Evolutionary conservation across 2,329 filamentous ascomycete genomes (phyloP).

Genomic region (Cordyceps fumosorosea): DNA sequence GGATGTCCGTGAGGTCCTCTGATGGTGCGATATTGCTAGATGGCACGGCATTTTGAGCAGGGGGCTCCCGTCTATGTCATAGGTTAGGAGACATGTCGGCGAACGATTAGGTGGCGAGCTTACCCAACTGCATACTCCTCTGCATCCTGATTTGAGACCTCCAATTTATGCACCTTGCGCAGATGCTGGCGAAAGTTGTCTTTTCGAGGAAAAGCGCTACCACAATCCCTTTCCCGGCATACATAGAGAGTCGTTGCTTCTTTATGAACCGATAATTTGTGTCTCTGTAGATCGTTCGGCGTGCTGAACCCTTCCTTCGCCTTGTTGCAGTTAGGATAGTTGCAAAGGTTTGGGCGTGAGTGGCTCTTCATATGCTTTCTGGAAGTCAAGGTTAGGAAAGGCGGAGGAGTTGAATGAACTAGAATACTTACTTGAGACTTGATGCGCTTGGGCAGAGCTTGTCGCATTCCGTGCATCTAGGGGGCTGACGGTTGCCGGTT

Average conservation of each 20-base stretch:
- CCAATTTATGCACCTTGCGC: slow-evolving; percentile 53
- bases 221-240: slow-evolving; percentile 21
- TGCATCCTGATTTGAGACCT: neutral
- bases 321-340: slow-evolving; percentile 46
- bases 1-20: neutral
- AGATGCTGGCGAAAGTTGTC: slow-evolving; percentile 87
- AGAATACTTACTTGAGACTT: slow-evolving; percentile 6
- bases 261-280: slow-evolving; percentile 67
- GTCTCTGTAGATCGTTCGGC: slow-evolving; percentile 72
- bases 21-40: neutral
- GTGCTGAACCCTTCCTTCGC: slow-evolving; percentile 63
- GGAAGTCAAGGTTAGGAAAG: neutral
- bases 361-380: slow-evolving; percentile 75
- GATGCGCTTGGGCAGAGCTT: neutral
- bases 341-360: slow-evolving; percentile 59
- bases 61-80: neutral
- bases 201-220: slow-evolving; percentile 60
- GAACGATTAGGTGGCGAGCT: neutral
- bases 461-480: neutral
- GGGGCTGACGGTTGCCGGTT: neutral
- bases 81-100: neutral
- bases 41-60: neutral
- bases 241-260: slow-evolving; percentile 20
- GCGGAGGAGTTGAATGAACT: neutral
- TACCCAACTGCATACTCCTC: neutral